phyloP scores from a whole-genome alignment of 768 basidiomycete genomes.

The Boletus insuetus region DNA sequence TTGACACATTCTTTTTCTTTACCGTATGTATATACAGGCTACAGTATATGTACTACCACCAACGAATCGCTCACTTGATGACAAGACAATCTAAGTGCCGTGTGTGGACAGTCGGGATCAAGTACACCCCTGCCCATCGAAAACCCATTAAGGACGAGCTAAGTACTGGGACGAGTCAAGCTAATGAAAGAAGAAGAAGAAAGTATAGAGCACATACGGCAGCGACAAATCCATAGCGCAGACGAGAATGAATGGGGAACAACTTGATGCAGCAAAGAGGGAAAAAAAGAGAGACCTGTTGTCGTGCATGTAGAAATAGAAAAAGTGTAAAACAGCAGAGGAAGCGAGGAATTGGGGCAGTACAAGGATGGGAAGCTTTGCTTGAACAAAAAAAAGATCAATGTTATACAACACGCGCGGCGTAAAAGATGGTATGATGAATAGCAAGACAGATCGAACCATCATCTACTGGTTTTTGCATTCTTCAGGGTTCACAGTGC shows the following conservation, averaged over 20 bases:
- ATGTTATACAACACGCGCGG: conserved; percentile 12
- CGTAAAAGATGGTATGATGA: conserved; percentile 19
- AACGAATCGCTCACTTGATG: too few species aligned
- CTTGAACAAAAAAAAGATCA: conserved; percentile 10
- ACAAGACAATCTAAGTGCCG: too few species aligned
- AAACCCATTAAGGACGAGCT: conserved; percentile 21
- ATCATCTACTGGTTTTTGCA: conserved; percentile 82
- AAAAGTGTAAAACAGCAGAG: neutral
- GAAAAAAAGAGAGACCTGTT: neutral
- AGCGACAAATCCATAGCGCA: conserved; percentile 9
- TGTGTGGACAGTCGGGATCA: too few species aligned
- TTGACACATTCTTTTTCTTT: too few species aligned
- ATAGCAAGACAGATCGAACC: conserved; percentile 6
- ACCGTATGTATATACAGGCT: too few species aligned
- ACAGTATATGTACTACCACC: too few species aligned
- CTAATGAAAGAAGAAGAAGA: neutral
- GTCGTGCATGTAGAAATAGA: neutral
- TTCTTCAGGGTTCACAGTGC: conserved; percentile 65
- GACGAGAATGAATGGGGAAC: neutral
- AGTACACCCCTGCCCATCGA: neutral
- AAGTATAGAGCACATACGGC: conserved; percentile 11
- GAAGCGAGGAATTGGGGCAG: neutral
- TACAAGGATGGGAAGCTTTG: conserved; percentile 11
- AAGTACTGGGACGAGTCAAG: conserved; percentile 16
- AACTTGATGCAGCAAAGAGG: neutral